phyloP scores from a whole-genome alignment of 306 rosid species.

The Rubus idaeus region DNA sequence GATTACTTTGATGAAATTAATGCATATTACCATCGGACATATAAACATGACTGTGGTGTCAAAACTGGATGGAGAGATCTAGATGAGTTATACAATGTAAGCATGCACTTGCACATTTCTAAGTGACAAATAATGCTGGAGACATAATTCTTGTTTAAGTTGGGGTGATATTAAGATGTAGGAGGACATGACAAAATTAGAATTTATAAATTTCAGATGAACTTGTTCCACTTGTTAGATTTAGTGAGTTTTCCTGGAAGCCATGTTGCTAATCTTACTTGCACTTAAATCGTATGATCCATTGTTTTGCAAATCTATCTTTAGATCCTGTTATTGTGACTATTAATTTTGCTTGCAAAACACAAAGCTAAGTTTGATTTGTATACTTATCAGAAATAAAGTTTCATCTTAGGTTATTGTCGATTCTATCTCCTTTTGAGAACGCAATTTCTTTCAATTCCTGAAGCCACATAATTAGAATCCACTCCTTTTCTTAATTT shows the following conservation, averaged over 20 bases:
- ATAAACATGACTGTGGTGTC: conserved; percentile 68
- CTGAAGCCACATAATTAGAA: too few relatives aligned
- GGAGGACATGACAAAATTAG: background rate
- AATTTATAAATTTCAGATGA: background rate
- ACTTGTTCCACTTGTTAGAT: background rate
- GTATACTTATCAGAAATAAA: background rate
- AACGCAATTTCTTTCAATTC: too few relatives aligned
- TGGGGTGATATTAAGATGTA: background rate
- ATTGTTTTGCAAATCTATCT: background rate
- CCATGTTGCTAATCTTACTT: background rate
- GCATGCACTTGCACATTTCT: conserved; percentile 21
- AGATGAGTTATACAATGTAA: conserved; percentile 74
- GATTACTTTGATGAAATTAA: conserved; percentile 83
- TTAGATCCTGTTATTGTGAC: too few relatives aligned
- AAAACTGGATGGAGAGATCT: conserved; percentile 89
- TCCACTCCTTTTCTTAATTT: too few relatives aligned
- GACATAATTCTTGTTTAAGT: background rate
- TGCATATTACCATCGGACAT: conserved; percentile 73
- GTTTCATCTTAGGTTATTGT: background rate
- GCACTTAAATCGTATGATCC: background rate
- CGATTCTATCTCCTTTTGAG: background rate
- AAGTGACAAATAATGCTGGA: background rate
- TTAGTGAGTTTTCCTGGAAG: background rate
- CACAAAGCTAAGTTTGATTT: too few relatives aligned
- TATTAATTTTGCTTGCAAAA: background rate